Evolutionary conservation across 2,329 filamentous ascomycete genomes (phyloP).

Genomic region (Sporothrix pallida): DNA sequence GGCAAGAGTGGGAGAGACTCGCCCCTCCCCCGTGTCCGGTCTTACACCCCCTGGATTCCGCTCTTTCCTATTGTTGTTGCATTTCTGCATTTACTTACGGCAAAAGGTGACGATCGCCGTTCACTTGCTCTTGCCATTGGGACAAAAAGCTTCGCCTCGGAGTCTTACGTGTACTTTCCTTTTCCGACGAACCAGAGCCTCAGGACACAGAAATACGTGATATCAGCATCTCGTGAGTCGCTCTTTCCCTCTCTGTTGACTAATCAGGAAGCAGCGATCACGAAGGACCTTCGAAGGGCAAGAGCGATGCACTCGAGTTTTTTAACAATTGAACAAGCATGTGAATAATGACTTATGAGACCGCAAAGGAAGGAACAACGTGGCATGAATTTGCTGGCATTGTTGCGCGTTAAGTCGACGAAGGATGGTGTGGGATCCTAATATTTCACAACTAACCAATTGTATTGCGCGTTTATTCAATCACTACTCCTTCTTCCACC

Average conservation of each 20-base stretch:
- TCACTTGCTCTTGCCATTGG: constrained; percentile 9
- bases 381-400: background rate
- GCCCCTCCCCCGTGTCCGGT: constrained; percentile 6
- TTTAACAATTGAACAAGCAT: background rate
- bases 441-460: background rate
- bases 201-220: background rate
- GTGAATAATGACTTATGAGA: background rate
- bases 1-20: background rate
- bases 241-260: background rate
- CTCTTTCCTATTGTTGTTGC: background rate
- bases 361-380: constrained; percentile 4
- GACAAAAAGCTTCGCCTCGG: background rate
- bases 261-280: background rate
- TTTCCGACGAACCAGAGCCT: background rate
- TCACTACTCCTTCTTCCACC: background rate
- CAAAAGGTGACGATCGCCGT: background rate
- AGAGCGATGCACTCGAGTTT: background rate
- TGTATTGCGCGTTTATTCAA: background rate
- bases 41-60: background rate
- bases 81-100: background rate
- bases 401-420: background rate
- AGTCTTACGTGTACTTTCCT: background rate
- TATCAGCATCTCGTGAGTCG: background rate
- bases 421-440: background rate
- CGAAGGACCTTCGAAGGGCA: background rate